Conservation (phyloP, 106 monocot genomes). For the Narthecium ossifragum region DNA sequence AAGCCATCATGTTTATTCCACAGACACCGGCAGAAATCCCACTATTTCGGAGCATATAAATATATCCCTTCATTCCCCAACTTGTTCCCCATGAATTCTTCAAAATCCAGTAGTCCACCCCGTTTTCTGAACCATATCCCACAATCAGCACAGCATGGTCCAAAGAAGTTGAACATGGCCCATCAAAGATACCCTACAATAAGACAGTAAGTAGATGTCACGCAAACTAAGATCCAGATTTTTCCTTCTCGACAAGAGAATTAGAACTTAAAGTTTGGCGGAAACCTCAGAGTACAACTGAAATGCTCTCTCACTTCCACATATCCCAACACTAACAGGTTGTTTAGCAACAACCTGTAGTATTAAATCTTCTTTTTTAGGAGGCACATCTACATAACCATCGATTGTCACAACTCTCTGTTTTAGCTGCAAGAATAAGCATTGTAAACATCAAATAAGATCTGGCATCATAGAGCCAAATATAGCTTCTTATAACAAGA, state of each 20-base stretch:
- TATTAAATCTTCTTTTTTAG: conserved; percentile 65
- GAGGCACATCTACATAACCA: conserved; percentile 75
- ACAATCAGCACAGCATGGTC: conserved; percentile 98
- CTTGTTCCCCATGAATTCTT: conserved; percentile 97
- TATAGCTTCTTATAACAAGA: too few relatives aligned
- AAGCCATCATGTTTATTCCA: conserved; percentile 87
- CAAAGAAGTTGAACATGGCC: conserved; percentile 86
- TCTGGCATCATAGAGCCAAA: not conserved
- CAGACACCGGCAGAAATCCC: conserved; percentile 62
- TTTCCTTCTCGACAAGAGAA: not conserved
- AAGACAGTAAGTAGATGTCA: not conserved
- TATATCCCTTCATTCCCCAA: conserved; percentile 95
- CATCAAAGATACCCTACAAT: conserved; percentile 81
- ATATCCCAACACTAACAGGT: conserved; percentile 94
- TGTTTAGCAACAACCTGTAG: conserved; percentile 81
- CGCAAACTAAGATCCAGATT: not conserved
- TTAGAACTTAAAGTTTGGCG: not conserved
- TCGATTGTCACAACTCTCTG: conserved; percentile 79
- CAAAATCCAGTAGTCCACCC: conserved; percentile 88
- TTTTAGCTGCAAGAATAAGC: conserved; percentile 33
- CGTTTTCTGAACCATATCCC: conserved; percentile 86
- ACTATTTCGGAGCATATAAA: conserved; percentile 72
- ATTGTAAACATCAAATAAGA: not conserved
- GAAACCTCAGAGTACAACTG: conserved; percentile 83
- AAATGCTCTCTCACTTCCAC: conserved; percentile 81